Percentiles rank a stretch among this genome's conserved stretches.
Evolutionary conservation across 768 basidiomycete genomes (phyloP).

Genomic region (Russula sp.): DNA sequence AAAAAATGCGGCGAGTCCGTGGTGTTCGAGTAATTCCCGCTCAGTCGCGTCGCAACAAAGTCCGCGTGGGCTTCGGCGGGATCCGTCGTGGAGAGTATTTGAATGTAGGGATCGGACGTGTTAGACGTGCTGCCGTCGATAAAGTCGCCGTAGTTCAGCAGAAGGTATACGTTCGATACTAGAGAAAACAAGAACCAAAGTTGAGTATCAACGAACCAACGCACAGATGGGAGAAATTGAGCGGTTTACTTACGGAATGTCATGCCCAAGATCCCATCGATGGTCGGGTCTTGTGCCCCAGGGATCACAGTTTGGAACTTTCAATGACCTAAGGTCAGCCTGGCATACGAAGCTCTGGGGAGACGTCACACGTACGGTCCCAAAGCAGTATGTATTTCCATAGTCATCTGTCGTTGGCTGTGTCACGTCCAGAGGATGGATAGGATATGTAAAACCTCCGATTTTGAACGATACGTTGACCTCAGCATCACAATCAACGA

Average conservation of each 20-base stretch:
- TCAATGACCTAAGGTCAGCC: conserved; percentile 1
- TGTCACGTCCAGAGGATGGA: conserved; percentile 65
- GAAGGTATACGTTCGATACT: conserved; percentile 66
- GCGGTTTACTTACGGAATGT: conserved; percentile 51
- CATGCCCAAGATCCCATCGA: conserved; percentile 71
- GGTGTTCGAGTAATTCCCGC: conserved; percentile 12
- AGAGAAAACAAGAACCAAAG: background rate
- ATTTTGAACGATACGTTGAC: conserved; percentile 67
- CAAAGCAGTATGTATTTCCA: conserved; percentile 38
- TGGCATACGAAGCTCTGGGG: background rate
- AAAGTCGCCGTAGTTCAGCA: conserved; percentile 65
- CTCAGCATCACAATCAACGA: conserved; percentile 58
- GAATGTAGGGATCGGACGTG: conserved; percentile 53
- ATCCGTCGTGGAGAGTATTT: conserved; percentile 56
- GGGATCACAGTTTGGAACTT: conserved; percentile 71
- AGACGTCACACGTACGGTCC: conserved; percentile 31
- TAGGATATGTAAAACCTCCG: conserved; percentile 51
- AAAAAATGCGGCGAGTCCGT: background rate
- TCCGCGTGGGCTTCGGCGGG: conserved; percentile 9
- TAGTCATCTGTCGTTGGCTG: conserved; percentile 36
- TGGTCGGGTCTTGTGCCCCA: conserved; percentile 50
- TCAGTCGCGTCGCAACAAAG: conserved; percentile 18
- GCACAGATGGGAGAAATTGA: background rate
- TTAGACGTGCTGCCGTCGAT: conserved; percentile 41
- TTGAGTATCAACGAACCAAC: background rate